Percentiles rank a stretch among this genome's conserved stretches.
Evolutionary conservation across 768 basidiomycete species (phyloP).

Genomic region (Auriculariales sp.): DNA sequence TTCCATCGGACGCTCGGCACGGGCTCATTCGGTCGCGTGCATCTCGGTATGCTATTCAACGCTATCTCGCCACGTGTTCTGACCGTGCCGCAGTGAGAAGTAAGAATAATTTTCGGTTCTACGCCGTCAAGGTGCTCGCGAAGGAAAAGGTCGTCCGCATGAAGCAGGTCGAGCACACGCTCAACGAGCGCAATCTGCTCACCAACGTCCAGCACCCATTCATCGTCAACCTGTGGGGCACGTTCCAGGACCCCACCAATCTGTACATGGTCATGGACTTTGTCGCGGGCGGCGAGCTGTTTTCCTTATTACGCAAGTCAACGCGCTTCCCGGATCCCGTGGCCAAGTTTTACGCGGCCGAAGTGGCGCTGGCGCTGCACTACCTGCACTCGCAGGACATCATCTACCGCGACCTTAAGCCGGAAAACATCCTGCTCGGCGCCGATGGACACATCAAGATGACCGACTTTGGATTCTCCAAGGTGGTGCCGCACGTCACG

Average conservation of each 20-base stretch:
- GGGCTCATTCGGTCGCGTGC: conserved; percentile 95
- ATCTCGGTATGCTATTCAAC: conserved; percentile 41
- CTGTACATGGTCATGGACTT: conserved; percentile 98
- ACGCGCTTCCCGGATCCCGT: conserved; percentile 95
- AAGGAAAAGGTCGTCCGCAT: conserved; percentile 85
- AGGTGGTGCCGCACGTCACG: conserved; percentile 70
- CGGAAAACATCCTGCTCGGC: conserved; percentile 88
- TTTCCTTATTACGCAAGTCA: conserved; percentile 81
- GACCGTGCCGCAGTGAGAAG: conserved; percentile 49
- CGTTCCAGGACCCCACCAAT: conserved; percentile 82
- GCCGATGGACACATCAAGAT: conserved; percentile 96
- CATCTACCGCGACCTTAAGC: conserved; percentile 95
- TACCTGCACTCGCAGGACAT: conserved; percentile 78
- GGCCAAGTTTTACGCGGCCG: conserved; percentile 94
- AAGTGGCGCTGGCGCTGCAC: conserved; percentile 84
- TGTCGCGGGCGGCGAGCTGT: conserved; percentile 92
- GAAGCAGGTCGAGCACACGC: conserved; percentile 96
- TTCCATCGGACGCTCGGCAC: conserved; percentile 80
- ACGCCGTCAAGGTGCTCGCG: conserved; percentile 87
- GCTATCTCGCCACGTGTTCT: neutral
- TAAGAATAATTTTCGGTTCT: conserved; percentile 89
- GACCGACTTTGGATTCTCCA: conserved; percentile 94
- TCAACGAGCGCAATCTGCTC: conserved; percentile 84
- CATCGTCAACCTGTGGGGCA: conserved; percentile 93
- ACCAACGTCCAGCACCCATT: conserved; percentile 79